Percentiles rank a stretch among this genome's conserved stretches.
phyloP scores from a whole-genome alignment of 1,284 basidiomycete species.

The Sporisorium iseilematis-ciliati region DNA sequence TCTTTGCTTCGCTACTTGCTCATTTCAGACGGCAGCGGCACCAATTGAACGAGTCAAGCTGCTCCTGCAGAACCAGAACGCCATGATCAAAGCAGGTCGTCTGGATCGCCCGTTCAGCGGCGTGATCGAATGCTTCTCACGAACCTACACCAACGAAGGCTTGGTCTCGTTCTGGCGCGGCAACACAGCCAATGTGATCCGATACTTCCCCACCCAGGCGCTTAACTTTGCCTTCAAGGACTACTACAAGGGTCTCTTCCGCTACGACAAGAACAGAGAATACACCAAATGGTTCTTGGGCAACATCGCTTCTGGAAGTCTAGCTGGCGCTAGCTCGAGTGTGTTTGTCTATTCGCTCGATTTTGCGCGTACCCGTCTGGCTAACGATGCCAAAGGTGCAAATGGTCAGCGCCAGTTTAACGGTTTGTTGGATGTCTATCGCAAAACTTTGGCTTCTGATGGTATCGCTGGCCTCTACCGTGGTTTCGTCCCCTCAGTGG shows the following conservation, averaged over 20 bases:
- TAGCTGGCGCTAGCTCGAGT: slow-evolving; percentile 69
- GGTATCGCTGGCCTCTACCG: slow-evolving; percentile 70
- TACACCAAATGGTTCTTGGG: slow-evolving; percentile 69
- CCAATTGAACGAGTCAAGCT: slow-evolving; percentile 70
- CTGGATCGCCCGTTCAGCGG: slow-evolving; percentile 69
- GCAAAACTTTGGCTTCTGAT: slow-evolving; percentile 69
- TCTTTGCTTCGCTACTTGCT: no score
- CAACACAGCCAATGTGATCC: slow-evolving; percentile 70
- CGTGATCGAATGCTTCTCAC: slow-evolving; percentile 69
- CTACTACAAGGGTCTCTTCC: slow-evolving; percentile 58
- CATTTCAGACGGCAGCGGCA: slow-evolving; percentile 66
- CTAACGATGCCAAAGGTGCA: slow-evolving; percentile 69
- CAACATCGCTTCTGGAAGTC: slow-evolving; percentile 70
- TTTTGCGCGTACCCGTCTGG: slow-evolving; percentile 70
- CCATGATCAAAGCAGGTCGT: slow-evolving; percentile 71
- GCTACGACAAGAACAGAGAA: slow-evolving; percentile 65
- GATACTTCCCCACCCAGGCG: slow-evolving; percentile 70
- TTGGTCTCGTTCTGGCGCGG: slow-evolving; percentile 69
- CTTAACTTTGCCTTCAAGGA: slow-evolving; percentile 70
- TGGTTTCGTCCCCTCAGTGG: slow-evolving; percentile 70
- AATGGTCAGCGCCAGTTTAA: slow-evolving; percentile 70
- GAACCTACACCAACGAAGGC: slow-evolving; percentile 69
- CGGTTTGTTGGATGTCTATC: slow-evolving; percentile 70
- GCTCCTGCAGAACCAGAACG: slow-evolving; percentile 70
- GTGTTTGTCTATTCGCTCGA: slow-evolving; percentile 70